Conservation (phyloP, 495 filamentous ascomycete genomes). For the Letharia lupina region DNA sequence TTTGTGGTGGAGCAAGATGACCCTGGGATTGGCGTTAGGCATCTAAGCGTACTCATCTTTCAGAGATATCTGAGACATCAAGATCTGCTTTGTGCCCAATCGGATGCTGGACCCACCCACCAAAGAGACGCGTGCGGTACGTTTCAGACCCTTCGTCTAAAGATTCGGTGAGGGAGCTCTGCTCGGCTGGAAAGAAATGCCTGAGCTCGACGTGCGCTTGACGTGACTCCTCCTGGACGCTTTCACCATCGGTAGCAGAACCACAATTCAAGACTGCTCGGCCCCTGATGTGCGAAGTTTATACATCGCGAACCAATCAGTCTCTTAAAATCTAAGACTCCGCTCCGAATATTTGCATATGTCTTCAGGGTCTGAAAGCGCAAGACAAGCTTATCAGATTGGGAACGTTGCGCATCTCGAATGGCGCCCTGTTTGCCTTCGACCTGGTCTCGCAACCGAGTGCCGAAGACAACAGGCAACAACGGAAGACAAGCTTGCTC, state of each 20-base stretch:
- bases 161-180: background rate
- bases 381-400: background rate
- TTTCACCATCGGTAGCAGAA: background rate
- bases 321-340: background rate
- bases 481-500: background rate
- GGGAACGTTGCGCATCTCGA: background rate
- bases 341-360: background rate
- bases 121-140: background rate
- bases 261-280: background rate
- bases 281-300: background rate
- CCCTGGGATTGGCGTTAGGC: background rate
- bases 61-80: background rate
- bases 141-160: background rate
- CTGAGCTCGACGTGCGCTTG: background rate
- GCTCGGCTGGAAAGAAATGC: background rate
- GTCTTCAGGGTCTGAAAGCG: background rate
- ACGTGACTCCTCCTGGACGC: background rate
- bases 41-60: background rate
- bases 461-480: background rate
- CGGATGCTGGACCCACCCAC: background rate
- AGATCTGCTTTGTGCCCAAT: background rate
- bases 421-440: slow-evolving; percentile 2
- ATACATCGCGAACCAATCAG: background rate
- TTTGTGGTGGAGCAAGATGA: slow-evolving; percentile 17
- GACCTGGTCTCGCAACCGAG: background rate